Percentiles rank a stretch among this genome's conserved stretches.
These are phyloP conservation scores for Dothideomycetes sp. DNA, from an alignment of 2,329 filamentous ascomycete genomes.

Conservation along the genomic window DNA sequence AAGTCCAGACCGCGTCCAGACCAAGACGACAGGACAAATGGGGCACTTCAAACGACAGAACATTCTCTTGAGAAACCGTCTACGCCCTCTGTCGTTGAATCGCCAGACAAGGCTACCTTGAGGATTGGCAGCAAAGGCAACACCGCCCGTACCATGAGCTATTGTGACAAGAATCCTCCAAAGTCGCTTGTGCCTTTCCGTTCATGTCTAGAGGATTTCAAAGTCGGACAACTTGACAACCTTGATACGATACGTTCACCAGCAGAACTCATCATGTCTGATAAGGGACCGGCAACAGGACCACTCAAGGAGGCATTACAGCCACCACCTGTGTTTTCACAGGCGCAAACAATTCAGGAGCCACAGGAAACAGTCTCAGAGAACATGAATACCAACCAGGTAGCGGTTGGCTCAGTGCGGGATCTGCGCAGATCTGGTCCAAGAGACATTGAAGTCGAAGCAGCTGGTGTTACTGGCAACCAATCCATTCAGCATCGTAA, in stretches of 20 bases:
- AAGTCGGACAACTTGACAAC: too few species aligned
- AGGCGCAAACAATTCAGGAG: too few species aligned
- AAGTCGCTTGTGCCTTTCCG: background rate
- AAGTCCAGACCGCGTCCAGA: conserved; percentile 17
- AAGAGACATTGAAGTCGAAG: too few species aligned
- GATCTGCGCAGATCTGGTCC: too few species aligned
- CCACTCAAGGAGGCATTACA: too few species aligned
- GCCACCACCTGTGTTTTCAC: too few species aligned
- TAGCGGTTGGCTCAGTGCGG: too few species aligned
- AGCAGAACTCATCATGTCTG: background rate
- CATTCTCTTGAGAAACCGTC: background rate
- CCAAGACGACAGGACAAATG: background rate
- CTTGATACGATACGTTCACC: background rate
- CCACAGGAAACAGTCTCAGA: too few species aligned
- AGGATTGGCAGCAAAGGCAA: conserved; percentile 30
- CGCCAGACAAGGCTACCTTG: conserved; percentile 28
- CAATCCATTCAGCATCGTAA: too few species aligned
- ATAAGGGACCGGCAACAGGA: background rate
- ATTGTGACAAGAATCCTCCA: conserved; percentile 12
- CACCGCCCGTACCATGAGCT: conserved; percentile 20
- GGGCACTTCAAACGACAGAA: background rate
- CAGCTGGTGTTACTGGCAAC: too few species aligned
- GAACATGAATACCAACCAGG: too few species aligned
- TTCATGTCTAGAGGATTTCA: too few species aligned
- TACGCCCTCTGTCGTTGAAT: conserved; percentile 21